A percentile compares a stretch with the other conserved stretches of the same genome.
Conservation (phyloP, 345 rosid genomes). For the Conringia planisiliqua region DNA sequence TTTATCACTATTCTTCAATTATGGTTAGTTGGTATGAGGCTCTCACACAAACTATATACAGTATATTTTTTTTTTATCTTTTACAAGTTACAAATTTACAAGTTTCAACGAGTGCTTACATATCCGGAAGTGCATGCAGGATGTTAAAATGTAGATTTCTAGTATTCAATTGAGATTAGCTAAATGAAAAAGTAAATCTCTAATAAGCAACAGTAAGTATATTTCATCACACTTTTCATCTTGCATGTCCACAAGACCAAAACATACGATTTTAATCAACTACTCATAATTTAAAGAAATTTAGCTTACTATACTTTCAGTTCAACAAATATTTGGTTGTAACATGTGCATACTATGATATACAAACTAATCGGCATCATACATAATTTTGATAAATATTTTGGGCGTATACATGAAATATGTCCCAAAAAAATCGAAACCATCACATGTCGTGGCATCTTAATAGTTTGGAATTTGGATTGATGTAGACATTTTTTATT, state of each 20-base stretch:
- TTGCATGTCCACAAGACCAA: not conserved
- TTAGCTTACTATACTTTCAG: not conserved
- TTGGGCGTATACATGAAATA: not conserved
- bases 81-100: not conserved
- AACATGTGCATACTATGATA: not conserved
- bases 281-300: not conserved
- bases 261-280: not conserved
- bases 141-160: not conserved
- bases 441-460: not conserved
- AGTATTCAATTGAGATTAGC: not conserved
- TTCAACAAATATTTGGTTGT: not conserved
- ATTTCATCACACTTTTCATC: not conserved
- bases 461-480: conserved; percentile 6
- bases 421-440: not conserved
- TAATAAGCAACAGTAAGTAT: not conserved
- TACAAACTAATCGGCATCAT: not conserved
- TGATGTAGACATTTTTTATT: not conserved
- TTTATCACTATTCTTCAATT: conserved; percentile 11
- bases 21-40: conserved; percentile 15
- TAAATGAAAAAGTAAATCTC: not conserved
- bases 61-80: not conserved
- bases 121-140: not conserved
- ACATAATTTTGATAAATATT: not conserved
- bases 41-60: not conserved
- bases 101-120: not conserved